These are phyloP conservation scores for Coemansia sp. DNA, from an alignment of 192 early-diverging fungal species.

Conservation along the genomic window DNA sequence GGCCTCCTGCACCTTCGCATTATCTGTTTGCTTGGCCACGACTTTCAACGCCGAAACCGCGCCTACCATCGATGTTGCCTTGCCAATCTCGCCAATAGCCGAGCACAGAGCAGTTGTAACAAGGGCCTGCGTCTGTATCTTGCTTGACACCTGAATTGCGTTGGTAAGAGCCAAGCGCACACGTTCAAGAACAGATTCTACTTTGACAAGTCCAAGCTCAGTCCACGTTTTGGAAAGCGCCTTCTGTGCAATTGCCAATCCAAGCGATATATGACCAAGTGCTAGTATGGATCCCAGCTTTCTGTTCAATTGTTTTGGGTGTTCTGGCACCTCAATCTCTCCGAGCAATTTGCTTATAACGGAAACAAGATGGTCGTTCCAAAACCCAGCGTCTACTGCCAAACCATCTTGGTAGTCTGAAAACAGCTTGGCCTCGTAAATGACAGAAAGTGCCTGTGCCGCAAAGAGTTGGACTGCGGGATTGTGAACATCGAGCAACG, in stretches of 20 bases:
- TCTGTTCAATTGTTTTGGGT: constrained; percentile 55
- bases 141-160: constrained; percentile 8
- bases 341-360: constrained; percentile 17
- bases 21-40: constrained; percentile 64
- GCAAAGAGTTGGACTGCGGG: constrained; percentile 23
- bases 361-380: constrained; percentile 17
- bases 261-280: constrained; percentile 65
- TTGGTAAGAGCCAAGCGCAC: background rate
- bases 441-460: constrained; percentile 24
- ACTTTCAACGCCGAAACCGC: constrained; percentile 30
- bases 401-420: constrained; percentile 1
- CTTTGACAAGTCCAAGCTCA: constrained; percentile 16
- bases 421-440: constrained; percentile 26
- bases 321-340: constrained; percentile 4
- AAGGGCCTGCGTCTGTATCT: constrained; percentile 49
- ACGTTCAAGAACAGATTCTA: background rate
- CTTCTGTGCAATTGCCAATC: constrained; percentile 17
- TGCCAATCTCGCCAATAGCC: constrained; percentile 73
- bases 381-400: constrained; percentile 7
- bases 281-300: constrained; percentile 70
- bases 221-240: constrained; percentile 26
- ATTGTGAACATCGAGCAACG: constrained; percentile 14
- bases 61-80: constrained; percentile 2
- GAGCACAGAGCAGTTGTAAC: constrained; percentile 63
- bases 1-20: constrained; percentile 78